Conservation (phyloP, 2,329 filamentous ascomycete species). For the Ascomycota sp. region DNA sequence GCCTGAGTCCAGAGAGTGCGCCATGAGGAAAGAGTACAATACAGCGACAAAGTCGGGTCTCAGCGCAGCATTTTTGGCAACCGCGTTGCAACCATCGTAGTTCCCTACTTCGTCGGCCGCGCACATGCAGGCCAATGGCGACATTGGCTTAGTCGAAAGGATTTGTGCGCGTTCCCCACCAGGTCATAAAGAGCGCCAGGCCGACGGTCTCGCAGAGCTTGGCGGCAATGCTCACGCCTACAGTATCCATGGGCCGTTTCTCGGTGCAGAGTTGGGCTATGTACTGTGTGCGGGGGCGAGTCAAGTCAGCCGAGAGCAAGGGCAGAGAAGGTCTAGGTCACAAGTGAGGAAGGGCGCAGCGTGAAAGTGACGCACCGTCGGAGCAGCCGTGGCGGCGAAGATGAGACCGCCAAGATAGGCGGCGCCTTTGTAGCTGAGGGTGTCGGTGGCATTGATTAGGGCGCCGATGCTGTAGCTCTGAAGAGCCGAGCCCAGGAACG, state of each 20-base stretch:
- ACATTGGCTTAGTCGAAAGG: conserved; percentile 50
- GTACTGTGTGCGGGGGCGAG: conserved; percentile 32
- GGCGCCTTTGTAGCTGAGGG: conserved; percentile 88
- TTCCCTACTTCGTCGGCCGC: no score
- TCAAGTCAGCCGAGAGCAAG: neutral
- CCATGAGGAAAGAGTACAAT: no score
- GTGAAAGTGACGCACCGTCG: conserved; percentile 35
- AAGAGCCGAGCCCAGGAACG: conserved; percentile 66
- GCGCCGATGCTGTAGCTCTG: conserved; percentile 80
- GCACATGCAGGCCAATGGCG: no score
- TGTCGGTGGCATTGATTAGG: conserved; percentile 83
- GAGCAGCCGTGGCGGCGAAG: conserved; percentile 77
- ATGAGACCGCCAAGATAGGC: conserved; percentile 79
- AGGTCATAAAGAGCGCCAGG: conserved; percentile 76
- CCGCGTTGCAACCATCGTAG: no score
- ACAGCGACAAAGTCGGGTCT: no score
- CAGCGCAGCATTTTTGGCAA: no score
- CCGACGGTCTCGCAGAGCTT: conserved; percentile 86
- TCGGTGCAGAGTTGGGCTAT: conserved; percentile 71
- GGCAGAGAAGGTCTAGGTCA: no score
- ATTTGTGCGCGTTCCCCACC: conserved; percentile 91
- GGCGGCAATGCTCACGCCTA: conserved; percentile 63
- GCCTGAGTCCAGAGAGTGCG: no score
- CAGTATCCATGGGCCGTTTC: conserved; percentile 76
- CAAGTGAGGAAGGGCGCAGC: no score